These are phyloP conservation scores for Actinidia chinensis DNA, from an alignment of 179 eudicot genomes.

Conservation along the genomic window DNA sequence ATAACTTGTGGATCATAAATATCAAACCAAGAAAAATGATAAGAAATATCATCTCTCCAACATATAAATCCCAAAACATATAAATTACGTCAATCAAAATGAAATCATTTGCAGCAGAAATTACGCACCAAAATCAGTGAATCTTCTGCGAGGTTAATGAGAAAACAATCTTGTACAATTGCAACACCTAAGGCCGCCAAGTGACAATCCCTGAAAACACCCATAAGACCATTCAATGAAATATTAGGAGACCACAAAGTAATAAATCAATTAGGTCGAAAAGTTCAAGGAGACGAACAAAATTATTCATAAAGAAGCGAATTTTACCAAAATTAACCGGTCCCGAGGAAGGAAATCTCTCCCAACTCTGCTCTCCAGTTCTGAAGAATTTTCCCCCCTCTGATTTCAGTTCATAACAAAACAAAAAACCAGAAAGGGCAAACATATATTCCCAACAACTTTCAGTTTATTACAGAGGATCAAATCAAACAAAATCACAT, in stretches of 20 bases:
- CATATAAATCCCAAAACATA: no score
- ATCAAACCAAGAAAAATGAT: no score
- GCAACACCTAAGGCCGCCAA: conserved; percentile 81
- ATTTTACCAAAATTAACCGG: conserved; percentile 45
- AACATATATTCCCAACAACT: not conserved
- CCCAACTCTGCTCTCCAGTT: conserved; percentile 89
- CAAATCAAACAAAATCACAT: not conserved
- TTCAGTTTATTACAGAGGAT: not conserved
- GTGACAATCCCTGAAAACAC: conserved; percentile 67
- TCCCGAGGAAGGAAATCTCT: conserved; percentile 97
- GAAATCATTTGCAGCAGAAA: not conserved
- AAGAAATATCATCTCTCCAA: no score
- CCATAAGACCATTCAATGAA: not conserved
- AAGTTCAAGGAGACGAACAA: not conserved
- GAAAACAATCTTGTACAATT: conserved; percentile 82
- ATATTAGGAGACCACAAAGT: not conserved
- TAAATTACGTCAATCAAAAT: not conserved
- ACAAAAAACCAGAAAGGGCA: conserved; percentile 8
- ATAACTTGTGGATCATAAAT: no score
- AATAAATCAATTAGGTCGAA: not conserved
- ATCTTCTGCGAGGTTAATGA: conserved; percentile 66
- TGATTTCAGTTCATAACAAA: conserved; percentile 35
- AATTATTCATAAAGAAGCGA: not conserved
- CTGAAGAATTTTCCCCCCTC: conserved; percentile 96
- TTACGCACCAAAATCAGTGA: conserved; percentile 67